Percentiles rank a stretch among this genome's conserved stretches.
Evolutionary conservation across 1,284 basidiomycete species (phyloP).

Genomic region (Rhodotorula sp.): DNA sequence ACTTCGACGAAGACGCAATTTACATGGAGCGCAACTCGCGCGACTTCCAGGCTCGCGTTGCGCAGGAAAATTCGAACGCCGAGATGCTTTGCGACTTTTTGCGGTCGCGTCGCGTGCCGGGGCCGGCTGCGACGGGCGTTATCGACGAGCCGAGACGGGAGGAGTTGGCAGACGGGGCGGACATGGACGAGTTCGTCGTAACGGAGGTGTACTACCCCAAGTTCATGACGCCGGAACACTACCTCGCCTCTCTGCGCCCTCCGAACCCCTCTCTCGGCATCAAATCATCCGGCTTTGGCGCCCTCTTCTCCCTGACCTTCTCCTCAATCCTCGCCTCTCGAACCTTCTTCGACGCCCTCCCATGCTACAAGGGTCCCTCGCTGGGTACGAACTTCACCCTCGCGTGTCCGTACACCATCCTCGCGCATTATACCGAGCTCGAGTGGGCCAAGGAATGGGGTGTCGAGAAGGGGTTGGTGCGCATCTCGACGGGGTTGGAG

Average conservation of each 20-base stretch:
- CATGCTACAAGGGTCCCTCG: slow-evolving; percentile 85
- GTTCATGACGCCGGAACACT: slow-evolving; percentile 72
- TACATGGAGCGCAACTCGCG: slow-evolving; percentile 98
- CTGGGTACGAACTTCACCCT: slow-evolving; percentile 96
- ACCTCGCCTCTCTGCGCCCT: slow-evolving; percentile 61
- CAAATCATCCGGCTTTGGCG: slow-evolving; percentile 67
- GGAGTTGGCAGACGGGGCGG: not conserved
- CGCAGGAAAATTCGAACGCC: slow-evolving; percentile 77
- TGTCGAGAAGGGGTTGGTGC: slow-evolving; percentile 78
- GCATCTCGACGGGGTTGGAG: slow-evolving; percentile 90
- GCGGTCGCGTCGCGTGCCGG: slow-evolving; percentile 52
- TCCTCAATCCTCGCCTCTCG: slow-evolving; percentile 63
- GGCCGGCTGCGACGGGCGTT: slow-evolving; percentile 46
- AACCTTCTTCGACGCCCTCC: slow-evolving; percentile 83
- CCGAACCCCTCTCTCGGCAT: slow-evolving; percentile 37
- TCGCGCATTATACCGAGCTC: slow-evolving; percentile 88
- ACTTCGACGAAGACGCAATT: slow-evolving; percentile 88
- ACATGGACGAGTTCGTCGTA: slow-evolving; percentile 55
- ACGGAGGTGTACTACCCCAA: slow-evolving; percentile 89
- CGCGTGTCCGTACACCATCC: slow-evolving; percentile 86
- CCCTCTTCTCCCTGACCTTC: slow-evolving; percentile 90
- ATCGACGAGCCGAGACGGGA: slow-evolving; percentile 20
- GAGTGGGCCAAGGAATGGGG: slow-evolving; percentile 88
- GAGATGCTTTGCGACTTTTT: slow-evolving; percentile 78
- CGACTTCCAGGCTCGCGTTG: slow-evolving; percentile 76